phyloP scores from a whole-genome alignment of 1,139 yeast genomes.

The Scheffersomyces lignicola region DNA sequence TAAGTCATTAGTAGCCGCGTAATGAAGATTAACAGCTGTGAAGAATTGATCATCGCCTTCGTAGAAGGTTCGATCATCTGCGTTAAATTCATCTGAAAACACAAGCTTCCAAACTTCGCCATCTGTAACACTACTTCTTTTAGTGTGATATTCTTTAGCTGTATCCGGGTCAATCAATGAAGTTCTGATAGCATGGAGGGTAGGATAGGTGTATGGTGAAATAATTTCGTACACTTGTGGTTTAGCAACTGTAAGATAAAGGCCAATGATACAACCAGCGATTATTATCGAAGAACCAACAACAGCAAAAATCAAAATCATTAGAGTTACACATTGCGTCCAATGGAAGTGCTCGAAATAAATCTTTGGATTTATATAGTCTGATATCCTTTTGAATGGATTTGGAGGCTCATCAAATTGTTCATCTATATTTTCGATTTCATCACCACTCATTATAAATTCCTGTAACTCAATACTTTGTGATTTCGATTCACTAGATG shows the following conservation, averaged over 20 bases:
- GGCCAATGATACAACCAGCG: no score
- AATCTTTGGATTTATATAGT: conserved; percentile 15
- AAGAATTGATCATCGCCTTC: conserved; percentile 34
- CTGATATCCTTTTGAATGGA: conserved; percentile 12
- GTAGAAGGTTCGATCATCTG: conserved; percentile 30
- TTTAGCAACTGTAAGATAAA: conserved; percentile 11
- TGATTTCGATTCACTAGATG: no score
- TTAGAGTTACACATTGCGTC: conserved; percentile 13
- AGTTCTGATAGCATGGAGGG: conserved; percentile 23
- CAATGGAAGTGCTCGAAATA: conserved; percentile 11
- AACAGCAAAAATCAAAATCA: conserved; percentile 12
- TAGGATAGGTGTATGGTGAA: conserved; percentile 39
- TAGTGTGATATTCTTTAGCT: conserved; percentile 16
- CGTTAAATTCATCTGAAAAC: conserved; percentile 32
- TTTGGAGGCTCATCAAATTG: conserved; percentile 11
- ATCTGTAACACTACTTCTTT: conserved; percentile 9
- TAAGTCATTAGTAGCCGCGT: conserved; percentile 30
- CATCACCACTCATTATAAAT: conserved; percentile 13
- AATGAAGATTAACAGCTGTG: conserved; percentile 29
- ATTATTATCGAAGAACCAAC: conserved; percentile 18
- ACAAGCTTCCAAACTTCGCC: conserved; percentile 26
- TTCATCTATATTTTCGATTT: conserved; percentile 10
- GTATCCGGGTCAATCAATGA: conserved; percentile 30
- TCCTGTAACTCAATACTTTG: conserved; percentile 7
- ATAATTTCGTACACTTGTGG: conserved; percentile 46